Evolutionary conservation across 345 rosid species (phyloP).

Genomic region (Corchorus capsularis): DNA sequence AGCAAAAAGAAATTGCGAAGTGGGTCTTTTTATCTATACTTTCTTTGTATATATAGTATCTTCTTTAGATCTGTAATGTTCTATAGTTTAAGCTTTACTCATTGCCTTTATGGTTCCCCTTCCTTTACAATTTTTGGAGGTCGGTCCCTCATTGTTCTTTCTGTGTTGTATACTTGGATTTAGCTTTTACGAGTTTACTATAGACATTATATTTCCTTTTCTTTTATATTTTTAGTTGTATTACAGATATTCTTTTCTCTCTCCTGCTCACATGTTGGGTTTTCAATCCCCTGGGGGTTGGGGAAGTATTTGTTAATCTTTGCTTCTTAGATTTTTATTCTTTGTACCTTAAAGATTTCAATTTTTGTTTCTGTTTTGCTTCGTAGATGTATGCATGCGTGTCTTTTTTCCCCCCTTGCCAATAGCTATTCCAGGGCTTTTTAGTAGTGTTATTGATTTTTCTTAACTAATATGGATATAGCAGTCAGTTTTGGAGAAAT

Average conservation of each 20-base stretch:
- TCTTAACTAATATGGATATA: constrained; percentile 2
- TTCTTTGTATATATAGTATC: constrained; percentile 22
- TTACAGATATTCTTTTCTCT: not conserved
- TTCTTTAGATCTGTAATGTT: constrained; percentile 41
- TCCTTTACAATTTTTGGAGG: constrained; percentile 13
- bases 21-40: constrained; percentile 24
- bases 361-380: not conserved
- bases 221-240: not conserved
- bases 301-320: not conserved
- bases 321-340: not conserved
- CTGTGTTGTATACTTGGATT: constrained; percentile 14
- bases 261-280: not conserved
- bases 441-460: not conserved
- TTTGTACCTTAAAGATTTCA: constrained; percentile 1
- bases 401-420: not conserved
- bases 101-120: constrained; percentile 12
- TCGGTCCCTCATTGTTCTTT: constrained; percentile 16
- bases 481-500: not conserved
- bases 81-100: constrained; percentile 23
- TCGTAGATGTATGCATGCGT: not conserved
- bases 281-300: not conserved
- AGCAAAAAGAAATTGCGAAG: constrained; percentile 26
- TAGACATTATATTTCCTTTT: not conserved
- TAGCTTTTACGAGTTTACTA: constrained; percentile 10
- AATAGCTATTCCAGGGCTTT: not conserved